Conservation (phyloP, 2,329 filamentous ascomycete genomes). For the Sclerotinia sclerotiorum region DNA sequence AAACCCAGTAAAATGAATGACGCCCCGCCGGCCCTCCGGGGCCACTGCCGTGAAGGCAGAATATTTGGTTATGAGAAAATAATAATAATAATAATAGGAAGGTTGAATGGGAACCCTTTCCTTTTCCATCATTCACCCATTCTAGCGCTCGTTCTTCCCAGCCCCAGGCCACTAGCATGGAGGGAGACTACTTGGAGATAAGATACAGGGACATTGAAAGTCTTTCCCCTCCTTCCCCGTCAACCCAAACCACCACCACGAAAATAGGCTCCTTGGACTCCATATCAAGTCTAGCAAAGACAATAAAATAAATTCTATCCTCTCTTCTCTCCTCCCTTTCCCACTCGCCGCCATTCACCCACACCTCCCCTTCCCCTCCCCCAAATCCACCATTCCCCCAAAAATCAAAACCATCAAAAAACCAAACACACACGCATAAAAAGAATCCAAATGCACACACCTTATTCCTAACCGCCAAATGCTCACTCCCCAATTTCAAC, state of each 20-base stretch:
- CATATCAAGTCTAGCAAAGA: too few relatives aligned
- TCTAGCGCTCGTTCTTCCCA: too few relatives aligned
- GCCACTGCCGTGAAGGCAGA: not conserved
- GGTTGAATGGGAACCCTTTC: not conserved
- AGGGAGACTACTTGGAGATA: too few relatives aligned
- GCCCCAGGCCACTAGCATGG: too few relatives aligned
- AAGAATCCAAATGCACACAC: slow-evolving; percentile 42
- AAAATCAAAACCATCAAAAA: not conserved
- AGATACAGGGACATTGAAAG: too few relatives aligned
- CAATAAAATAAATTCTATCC: too few relatives aligned
- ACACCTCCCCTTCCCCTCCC: not conserved
- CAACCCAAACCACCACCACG: too few relatives aligned
- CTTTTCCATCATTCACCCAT: not conserved
- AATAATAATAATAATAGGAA: not conserved
- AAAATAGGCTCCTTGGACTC: too few relatives aligned
- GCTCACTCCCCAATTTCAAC: slow-evolving; percentile 80
- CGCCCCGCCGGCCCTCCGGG: not conserved
- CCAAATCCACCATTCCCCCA: not conserved
- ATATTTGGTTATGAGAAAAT: not conserved
- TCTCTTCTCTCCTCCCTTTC: not conserved
- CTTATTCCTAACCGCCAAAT: slow-evolving; percentile 77
- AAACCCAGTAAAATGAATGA: not conserved
- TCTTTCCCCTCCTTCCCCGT: too few relatives aligned
- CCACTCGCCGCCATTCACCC: not conserved
- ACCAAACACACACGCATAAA: not conserved